These are phyloP conservation scores for Tolypocladium inflatum DNA, from an alignment of 2,329 filamentous ascomycete genomes.

Conservation along the genomic window DNA sequence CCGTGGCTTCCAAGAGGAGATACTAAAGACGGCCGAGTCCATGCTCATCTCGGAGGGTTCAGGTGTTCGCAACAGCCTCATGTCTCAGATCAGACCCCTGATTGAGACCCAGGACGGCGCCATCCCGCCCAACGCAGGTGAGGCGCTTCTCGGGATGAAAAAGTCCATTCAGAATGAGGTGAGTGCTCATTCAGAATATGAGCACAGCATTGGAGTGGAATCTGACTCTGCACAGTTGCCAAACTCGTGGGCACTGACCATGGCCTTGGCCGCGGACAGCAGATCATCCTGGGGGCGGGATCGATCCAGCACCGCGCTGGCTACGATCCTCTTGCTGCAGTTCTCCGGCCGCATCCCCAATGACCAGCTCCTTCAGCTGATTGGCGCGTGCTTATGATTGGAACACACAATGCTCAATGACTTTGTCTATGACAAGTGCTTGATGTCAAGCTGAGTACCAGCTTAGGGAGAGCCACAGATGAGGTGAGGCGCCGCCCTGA, in stretches of 20 bases:
- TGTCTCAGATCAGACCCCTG: constrained; percentile 8
- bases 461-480: not conserved
- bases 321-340: constrained; percentile 13
- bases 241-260: constrained; percentile 15
- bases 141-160: constrained; percentile 10
- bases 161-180: constrained; percentile 13
- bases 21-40: constrained; percentile 13
- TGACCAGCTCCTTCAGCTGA: constrained; percentile 13
- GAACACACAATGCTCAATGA: not conserved
- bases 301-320: constrained; percentile 14
- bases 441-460: not conserved
- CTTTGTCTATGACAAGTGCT: not conserved
- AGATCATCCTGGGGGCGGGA: constrained; percentile 9
- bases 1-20: constrained; percentile 15
- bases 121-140: constrained; percentile 1
- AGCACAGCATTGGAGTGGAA: not conserved
- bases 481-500: not conserved
- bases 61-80: not conserved
- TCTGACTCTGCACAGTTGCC: constrained; percentile 9
- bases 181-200: not conserved
- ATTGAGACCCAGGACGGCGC: constrained; percentile 8
- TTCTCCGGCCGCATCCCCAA: constrained; percentile 14
- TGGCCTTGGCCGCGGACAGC: constrained; percentile 11
- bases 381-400: constrained; percentile 14
- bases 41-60: constrained; percentile 10